Evolutionary conservation across 2,329 filamentous ascomycete species (phyloP).

Genomic region (Zarea fungicola): DNA sequence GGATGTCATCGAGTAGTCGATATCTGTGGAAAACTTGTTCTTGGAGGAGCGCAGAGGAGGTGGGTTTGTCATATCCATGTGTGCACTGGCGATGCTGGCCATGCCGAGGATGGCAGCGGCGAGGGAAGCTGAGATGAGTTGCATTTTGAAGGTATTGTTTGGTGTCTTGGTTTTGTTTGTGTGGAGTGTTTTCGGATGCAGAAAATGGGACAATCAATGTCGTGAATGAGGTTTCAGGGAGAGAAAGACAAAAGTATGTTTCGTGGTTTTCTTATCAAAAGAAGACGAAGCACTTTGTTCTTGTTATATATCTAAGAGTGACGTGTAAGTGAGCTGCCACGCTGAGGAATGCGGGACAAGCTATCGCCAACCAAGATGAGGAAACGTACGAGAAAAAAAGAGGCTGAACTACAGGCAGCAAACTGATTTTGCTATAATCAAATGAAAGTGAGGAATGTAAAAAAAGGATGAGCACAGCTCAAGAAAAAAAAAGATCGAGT

Average conservation of each 20-base stretch:
- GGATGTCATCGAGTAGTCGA: constrained; percentile 68
- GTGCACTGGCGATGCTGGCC: constrained; percentile 41
- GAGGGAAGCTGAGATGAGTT: constrained; percentile 22
- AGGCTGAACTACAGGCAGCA: not conserved
- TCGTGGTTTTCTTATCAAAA: constrained; percentile 4
- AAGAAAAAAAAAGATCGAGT: not conserved
- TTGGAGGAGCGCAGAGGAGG: constrained; percentile 51
- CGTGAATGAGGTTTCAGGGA: too few species aligned
- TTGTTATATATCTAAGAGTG: not conserved
- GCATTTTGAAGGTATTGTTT: constrained; percentile 13
- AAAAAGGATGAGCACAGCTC: not conserved
- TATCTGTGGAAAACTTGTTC: constrained; percentile 39
- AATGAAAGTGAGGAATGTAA: not conserved
- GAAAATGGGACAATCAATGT: not conserved
- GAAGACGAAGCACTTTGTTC: too few species aligned
- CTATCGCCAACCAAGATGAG: too few species aligned
- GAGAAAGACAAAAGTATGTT: not conserved
- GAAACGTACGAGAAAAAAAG: not conserved
- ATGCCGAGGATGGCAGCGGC: constrained; percentile 38
- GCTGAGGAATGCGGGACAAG: too few species aligned
- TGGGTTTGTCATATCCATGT: constrained; percentile 53
- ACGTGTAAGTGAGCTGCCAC: constrained; percentile 11
- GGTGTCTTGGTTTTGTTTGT: constrained; percentile 16
- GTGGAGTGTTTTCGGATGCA: not conserved
- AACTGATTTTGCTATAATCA: not conserved